These are phyloP conservation scores for Eleusine indica DNA, from an alignment of 176 grass and related monocot genomes.

Conservation along the genomic window DNA sequence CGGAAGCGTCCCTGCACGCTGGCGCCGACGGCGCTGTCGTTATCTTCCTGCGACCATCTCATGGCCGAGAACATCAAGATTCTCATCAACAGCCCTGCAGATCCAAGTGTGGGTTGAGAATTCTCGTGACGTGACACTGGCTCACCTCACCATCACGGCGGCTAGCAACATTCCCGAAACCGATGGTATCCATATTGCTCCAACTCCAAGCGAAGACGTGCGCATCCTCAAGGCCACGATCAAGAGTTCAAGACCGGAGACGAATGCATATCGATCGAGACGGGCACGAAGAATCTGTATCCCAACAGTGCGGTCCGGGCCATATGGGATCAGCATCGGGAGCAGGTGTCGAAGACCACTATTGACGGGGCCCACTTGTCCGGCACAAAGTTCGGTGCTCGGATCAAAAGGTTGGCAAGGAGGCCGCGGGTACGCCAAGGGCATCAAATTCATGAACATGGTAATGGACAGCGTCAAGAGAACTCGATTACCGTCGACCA, in stretches of 20 bases:
- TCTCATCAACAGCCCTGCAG: no score
- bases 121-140: conserved; percentile 32
- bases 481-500: neutral
- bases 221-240: conserved; percentile 41
- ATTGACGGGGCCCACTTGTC: neutral
- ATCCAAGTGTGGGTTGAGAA: no score
- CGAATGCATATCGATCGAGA: conserved; percentile 51
- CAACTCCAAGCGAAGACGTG: conserved; percentile 35
- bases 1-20: no score
- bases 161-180: conserved; percentile 53
- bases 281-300: conserved; percentile 27
- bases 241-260: conserved; percentile 51
- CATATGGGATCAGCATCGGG: conserved; percentile 49
- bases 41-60: no score
- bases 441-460: neutral
- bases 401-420: conserved; percentile 1
- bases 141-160: conserved; percentile 35
- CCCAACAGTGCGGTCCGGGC: conserved; percentile 35
- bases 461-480: no score
- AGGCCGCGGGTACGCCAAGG: neutral
- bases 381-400: neutral
- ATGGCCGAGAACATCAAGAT: no score
- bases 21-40: no score
- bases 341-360: neutral
- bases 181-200: conserved; percentile 47